phyloP scores from a whole-genome alignment of 768 basidiomycete species.

The Leccinum disarticulatum region DNA sequence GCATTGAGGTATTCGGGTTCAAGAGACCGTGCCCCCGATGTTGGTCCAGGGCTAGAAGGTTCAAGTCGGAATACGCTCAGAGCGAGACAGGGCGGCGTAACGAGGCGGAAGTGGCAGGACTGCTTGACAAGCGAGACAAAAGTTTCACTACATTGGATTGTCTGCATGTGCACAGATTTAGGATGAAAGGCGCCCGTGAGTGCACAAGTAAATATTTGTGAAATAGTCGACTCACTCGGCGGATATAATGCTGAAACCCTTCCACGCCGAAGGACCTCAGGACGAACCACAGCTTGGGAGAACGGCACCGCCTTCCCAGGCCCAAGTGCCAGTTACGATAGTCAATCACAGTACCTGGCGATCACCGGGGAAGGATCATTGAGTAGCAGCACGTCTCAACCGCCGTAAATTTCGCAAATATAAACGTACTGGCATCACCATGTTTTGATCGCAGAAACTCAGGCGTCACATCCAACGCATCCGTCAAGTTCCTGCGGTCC shows the following conservation, averaged over 20 bases:
- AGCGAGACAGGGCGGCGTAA: slow-evolving; percentile 69
- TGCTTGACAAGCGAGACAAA: slow-evolving; percentile 56
- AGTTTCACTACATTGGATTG: slow-evolving; percentile 55
- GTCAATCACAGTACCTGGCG: slow-evolving; percentile 74
- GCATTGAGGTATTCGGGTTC: slow-evolving; percentile 49
- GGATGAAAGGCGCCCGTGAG: no score
- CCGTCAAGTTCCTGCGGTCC: slow-evolving; percentile 66
- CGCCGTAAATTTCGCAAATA: not conserved
- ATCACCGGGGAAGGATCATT: not conserved
- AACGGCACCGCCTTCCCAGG: slow-evolving; percentile 87
- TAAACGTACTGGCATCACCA: slow-evolving; percentile 63
- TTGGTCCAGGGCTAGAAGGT: slow-evolving; percentile 22
- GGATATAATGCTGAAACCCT: slow-evolving; percentile 80
- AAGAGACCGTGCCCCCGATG: slow-evolving; percentile 7
- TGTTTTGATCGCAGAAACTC: slow-evolving; percentile 79
- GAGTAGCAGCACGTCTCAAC: not conserved
- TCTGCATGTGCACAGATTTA: slow-evolving; percentile 39
- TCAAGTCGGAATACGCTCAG: slow-evolving; percentile 75
- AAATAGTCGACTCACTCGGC: slow-evolving; percentile 23
- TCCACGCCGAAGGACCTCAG: slow-evolving; percentile 77
- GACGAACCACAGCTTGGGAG: slow-evolving; percentile 92
- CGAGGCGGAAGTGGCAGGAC: slow-evolving; percentile 58
- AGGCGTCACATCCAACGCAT: slow-evolving; percentile 85
- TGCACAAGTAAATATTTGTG: no score
- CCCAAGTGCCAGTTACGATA: slow-evolving; percentile 84